Base-by-base conservation (phyloP, 352 stramenopile genomes). In the Phytophthora citricola region DNA sequence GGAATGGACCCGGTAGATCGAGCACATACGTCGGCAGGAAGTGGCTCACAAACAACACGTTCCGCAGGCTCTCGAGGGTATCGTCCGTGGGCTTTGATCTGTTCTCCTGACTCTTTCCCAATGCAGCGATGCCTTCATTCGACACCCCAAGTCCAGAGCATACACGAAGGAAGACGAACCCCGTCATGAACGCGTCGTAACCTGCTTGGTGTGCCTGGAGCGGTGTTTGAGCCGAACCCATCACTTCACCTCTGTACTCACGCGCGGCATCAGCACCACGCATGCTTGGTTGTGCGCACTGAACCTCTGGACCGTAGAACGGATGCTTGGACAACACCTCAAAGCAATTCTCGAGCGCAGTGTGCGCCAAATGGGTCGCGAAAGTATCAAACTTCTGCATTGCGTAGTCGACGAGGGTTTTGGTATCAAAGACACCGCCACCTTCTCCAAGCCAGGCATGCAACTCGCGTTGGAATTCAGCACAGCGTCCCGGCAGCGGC, bases 181-280 rank as follows among this genome's bases (percentile, higher is more conserved):
- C 85, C 5, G 85, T 94, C 82, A 92, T 92, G 63, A 84, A 94
- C 12, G 85, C 85, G 43, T 94, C 85, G 40, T 91, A 91, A 2
- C 85, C 85, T 12, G 85, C 85, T 56, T 94, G 85, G 59, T 94
- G 85, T 4, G 85, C 79, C 43, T 81, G 73, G 32, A 84, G 46
- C 15, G 53, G 71, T 38, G 58, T 45, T 48, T 78, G 69, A 32
- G 55, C 61, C 12, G 58, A 53, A 14, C n/a, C 14, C 54, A 51
- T 14, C 22, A 32, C 6, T 15, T 75, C 46, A 24, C 22, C 32
- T 34, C 36, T 50, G 20, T 54, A 24, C 10, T 64, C 50, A 22
- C 56, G 51, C 24, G 65, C 46, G 44, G 44, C 26, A 14, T 59
- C 50, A 38, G 40, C 12, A 24, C 46, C 41, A 39, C 29, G 27